These are phyloP conservation scores for Psilocybe tampanensis DNA, from an alignment of 768 basidiomycete genomes.

Conservation along the genomic window DNA sequence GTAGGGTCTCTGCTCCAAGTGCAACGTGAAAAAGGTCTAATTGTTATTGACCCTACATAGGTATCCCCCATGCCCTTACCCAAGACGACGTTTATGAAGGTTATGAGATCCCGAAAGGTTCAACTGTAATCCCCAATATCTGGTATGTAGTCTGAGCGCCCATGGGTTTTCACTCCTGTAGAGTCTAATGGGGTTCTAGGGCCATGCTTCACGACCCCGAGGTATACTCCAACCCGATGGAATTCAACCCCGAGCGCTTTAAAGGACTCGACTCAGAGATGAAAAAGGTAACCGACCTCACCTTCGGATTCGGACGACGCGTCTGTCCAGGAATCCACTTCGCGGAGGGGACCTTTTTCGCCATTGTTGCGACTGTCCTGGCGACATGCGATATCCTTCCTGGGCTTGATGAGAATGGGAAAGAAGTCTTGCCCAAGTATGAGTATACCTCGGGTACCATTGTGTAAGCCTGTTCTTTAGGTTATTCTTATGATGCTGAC, in stretches of 20 bases:
- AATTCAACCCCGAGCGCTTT: slow-evolving; percentile 27
- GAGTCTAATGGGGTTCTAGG: not conserved
- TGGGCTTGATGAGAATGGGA: slow-evolving; percentile 26
- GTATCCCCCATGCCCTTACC: slow-evolving; percentile 2
- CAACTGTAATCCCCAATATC: slow-evolving; percentile 16
- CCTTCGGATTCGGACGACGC: slow-evolving; percentile 39
- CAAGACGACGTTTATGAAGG: slow-evolving; percentile 19
- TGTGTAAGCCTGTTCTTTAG: slow-evolving; percentile 9
- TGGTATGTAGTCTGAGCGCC: slow-evolving; percentile 3
- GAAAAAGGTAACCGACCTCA: slow-evolving; percentile 17
- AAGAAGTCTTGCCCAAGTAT: slow-evolving; percentile 21
- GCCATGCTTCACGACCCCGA: slow-evolving; percentile 27
- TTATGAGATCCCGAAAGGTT: slow-evolving; percentile 14
- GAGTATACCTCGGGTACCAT: slow-evolving; percentile 17
- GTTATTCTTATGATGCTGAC: no score
- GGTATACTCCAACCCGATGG: slow-evolving; percentile 23
- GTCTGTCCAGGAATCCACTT: slow-evolving; percentile 43
- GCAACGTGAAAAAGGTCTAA: no score
- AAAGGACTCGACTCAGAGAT: slow-evolving; percentile 23
- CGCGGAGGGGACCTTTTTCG: slow-evolving; percentile 28
- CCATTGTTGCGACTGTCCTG: slow-evolving; percentile 29
- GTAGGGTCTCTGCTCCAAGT: not conserved
- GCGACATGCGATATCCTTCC: slow-evolving; percentile 33
- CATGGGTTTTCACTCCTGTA: no score
- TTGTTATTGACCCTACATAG: not conserved